These are phyloP conservation scores for Tremella mesenterica DNA, from an alignment of 768 basidiomycete genomes.

Conservation along the genomic window DNA sequence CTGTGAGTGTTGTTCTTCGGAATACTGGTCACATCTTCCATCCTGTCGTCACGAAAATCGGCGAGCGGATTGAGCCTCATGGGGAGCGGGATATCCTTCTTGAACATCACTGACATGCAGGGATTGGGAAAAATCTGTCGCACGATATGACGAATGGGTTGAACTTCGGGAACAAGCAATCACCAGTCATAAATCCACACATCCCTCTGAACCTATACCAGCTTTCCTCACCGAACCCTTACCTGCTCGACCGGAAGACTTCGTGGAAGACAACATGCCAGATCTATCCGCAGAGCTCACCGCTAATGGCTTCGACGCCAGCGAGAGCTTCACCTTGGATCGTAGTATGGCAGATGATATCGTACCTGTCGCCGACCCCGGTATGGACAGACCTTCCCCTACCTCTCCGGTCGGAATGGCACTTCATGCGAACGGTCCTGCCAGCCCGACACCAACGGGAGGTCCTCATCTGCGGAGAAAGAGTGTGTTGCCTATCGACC, in stretches of 20 bases:
- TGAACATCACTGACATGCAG: conserved; percentile 48
- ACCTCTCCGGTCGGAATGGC: conserved; percentile 46
- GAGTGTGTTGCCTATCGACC: conserved; percentile 71
- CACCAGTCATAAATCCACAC: conserved; percentile 46
- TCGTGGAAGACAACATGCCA: conserved; percentile 76
- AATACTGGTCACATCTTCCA: no score
- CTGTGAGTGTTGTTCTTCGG: no score
- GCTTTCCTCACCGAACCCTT: conserved; percentile 60
- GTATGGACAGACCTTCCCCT: conserved; percentile 39
- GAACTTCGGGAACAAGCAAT: conserved; percentile 68
- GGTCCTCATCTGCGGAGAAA: conserved; percentile 84
- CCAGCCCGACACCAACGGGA: conserved; percentile 16
- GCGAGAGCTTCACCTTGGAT: conserved; percentile 42
- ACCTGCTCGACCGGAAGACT: conserved; percentile 65
- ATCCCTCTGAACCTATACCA: conserved; percentile 50
- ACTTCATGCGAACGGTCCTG: conserved; percentile 58
- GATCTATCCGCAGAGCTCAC: conserved; percentile 78
- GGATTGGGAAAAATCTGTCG: conserved; percentile 75
- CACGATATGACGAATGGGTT: conserved; percentile 84
- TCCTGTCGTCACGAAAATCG: not conserved
- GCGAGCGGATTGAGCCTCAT: no score
- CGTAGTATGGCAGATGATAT: conserved; percentile 62
- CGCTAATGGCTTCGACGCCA: conserved; percentile 39
- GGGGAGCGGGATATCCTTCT: no score
- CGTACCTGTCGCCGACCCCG: conserved; percentile 87